These are phyloP conservation scores for Beauveria rudraprayagi DNA, from an alignment of 2,329 filamentous ascomycete species.

Conservation along the genomic window DNA sequence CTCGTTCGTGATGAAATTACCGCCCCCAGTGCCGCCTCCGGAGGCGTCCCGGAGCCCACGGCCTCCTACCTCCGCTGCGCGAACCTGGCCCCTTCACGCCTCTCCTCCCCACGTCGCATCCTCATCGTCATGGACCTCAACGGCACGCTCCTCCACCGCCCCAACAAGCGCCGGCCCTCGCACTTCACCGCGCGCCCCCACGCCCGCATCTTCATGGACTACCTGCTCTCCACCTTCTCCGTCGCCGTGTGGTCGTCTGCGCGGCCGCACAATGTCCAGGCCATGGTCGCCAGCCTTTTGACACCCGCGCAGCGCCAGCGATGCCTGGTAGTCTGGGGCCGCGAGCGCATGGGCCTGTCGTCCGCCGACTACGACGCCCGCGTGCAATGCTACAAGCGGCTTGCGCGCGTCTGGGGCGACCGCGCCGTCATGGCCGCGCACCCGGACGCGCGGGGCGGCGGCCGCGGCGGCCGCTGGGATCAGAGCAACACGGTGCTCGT, in stretches of 20 bases:
- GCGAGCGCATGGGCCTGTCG: conserved; percentile 66
- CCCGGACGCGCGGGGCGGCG: conserved; percentile 29
- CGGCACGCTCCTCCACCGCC: conserved; percentile 76
- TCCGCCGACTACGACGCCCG: conserved; percentile 56
- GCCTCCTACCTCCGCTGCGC: conserved; percentile 52
- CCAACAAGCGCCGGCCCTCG: conserved; percentile 37
- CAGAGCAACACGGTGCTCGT: conserved; percentile 85
- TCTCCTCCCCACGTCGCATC: conserved; percentile 49
- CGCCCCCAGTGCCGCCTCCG: conserved; percentile 33
- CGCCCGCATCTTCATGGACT: conserved; percentile 60
- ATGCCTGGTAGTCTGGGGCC: conserved; percentile 67
- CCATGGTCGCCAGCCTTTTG: conserved; percentile 61
- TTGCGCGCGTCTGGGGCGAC: conserved; percentile 63
- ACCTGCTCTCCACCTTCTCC: conserved; percentile 65
- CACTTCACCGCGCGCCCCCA: conserved; percentile 60
- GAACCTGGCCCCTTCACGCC: conserved; percentile 30
- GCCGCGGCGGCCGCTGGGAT: conserved; percentile 49
- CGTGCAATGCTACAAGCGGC: conserved; percentile 84
- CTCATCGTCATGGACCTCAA: conserved; percentile 89
- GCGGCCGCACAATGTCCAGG: conserved; percentile 59
- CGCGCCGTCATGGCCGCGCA: conserved; percentile 33
- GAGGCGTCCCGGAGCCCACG: conserved; percentile 54
- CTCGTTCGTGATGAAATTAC: neutral
- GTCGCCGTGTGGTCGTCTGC: conserved; percentile 93
- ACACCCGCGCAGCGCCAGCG: conserved; percentile 39